Base-by-base conservation (phyloP, 495 filamentous ascomycete species). In the Pyrenopolyporus hunteri region DNA sequence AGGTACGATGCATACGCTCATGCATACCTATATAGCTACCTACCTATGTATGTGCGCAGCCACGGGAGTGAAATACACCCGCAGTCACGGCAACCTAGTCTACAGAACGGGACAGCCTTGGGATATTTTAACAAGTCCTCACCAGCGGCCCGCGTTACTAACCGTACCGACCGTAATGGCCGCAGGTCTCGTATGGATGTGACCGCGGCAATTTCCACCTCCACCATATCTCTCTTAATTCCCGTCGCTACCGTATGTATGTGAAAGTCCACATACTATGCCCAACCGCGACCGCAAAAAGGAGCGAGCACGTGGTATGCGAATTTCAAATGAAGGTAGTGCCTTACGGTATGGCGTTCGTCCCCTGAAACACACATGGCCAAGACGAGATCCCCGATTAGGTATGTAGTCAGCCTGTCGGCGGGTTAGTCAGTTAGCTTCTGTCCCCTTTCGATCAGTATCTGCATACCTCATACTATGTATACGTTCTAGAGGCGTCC, bases 271-370 rank as follows among this genome's bases (percentile, higher is more conserved):
- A 25, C 13, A 28, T 28, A 13, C 42, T 26, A 29, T 20, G 7
- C 23, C 14, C 2, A 44, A 25, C 17, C 19, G 14, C 39, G 8
- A 8, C 26, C 29, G 22, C 17, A 33, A n/a, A n/a, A n/a, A n/a
- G n/a, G 20, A 22, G 11, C 9, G 29, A 26, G 42, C 52, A 56
- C 52, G 52, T 46, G 52, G 52, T 19, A 11, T 4, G 9, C 52
- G 16, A 17, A 40, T 37, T 45, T 37, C 19, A 28, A 44, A 23
- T 42, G 31, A n/a, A 46, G 4, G 16, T 3, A 16, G 23, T 53
- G 9, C 20, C 42, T 22, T 28, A 7, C 11, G 11, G 26, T 35
- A 28, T 14, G 50, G 39, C 29, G 25, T 25, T 9, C 40, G 22
- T 17, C 40, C 40, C 52, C 29, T 36, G 29, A 42, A 17, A 17